phyloP scores from a whole-genome alignment of 106 monocot species.

The Dendrobium catenatum region DNA sequence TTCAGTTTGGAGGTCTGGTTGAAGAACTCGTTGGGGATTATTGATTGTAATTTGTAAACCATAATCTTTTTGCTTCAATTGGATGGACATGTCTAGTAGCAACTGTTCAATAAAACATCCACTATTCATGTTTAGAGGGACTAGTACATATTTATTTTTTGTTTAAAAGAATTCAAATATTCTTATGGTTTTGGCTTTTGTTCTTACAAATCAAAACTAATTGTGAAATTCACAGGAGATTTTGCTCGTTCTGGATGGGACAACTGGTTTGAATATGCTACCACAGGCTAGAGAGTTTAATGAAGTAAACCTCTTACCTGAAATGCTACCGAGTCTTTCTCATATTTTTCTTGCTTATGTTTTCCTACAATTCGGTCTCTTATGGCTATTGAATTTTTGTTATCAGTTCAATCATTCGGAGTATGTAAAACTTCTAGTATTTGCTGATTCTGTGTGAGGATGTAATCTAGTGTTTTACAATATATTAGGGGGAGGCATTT shows the following conservation, averaged over 20 bases:
- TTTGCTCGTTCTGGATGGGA: conserved; percentile 90
- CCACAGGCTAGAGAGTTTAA: conserved; percentile 96
- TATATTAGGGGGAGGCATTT: too few species aligned
- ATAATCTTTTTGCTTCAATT: not conserved
- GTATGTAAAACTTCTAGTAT: too few species aligned
- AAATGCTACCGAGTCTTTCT: not conserved
- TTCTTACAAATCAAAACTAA: not conserved
- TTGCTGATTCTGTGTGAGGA: too few species aligned
- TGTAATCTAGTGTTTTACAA: too few species aligned
- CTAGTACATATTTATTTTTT: not conserved
- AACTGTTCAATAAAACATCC: not conserved
- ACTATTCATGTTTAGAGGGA: not conserved
- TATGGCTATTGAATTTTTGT: too few species aligned
- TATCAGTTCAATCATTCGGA: too few species aligned
- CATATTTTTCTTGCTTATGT: too few species aligned
- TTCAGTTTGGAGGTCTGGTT: not conserved
- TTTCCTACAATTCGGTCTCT: too few species aligned
- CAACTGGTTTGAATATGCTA: conserved; percentile 93
- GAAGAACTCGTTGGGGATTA: not conserved
- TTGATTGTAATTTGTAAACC: not conserved
- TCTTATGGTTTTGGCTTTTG: not conserved
- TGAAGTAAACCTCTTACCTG: conserved; percentile 47
- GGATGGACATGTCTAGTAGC: too few species aligned
- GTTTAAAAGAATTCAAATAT: not conserved
- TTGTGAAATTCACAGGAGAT: conserved; percentile 50